Evolutionary conservation across 306 rosid species (phyloP).

Genomic region (Gynostemma pentaphyllum): DNA sequence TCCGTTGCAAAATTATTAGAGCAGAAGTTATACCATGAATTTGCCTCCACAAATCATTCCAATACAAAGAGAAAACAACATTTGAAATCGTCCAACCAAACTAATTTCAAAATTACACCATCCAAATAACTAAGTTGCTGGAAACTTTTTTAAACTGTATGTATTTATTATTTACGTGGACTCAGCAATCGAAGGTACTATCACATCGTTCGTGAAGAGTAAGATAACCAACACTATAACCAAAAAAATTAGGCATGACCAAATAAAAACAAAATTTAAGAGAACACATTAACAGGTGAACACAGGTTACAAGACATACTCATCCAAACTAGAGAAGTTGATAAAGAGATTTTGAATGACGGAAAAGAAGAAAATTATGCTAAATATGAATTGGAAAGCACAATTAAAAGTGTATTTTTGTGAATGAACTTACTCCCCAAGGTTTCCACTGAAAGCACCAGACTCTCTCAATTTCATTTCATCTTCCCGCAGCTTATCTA

Average conservation of each 20-base stretch:
- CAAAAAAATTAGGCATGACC: not conserved
- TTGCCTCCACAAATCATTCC: not conserved
- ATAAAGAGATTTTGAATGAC: not conserved
- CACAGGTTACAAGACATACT: not conserved
- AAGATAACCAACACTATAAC: not conserved
- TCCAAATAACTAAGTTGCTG: not conserved
- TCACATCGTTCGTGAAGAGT: no score
- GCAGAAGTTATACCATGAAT: not conserved
- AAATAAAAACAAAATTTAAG: not conserved
- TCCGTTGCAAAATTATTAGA: not conserved
- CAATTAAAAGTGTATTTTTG: not conserved
- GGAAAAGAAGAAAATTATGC: not conserved
- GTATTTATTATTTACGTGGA: not conserved
- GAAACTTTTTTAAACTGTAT: not conserved
- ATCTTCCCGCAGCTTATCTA: constrained; percentile 68
- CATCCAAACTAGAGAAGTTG: not conserved
- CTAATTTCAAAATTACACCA: not conserved
- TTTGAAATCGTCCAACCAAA: not conserved
- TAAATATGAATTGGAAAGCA: not conserved
- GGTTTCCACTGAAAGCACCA: constrained; percentile 68
- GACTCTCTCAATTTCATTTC: constrained; percentile 80
- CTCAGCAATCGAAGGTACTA: not conserved
- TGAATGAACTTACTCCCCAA: constrained; percentile 65
- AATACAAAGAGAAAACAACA: not conserved
- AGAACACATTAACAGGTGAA: not conserved